Conservation (phyloP, 768 basidiomycete species). For the Hydnomerulius pinastri region DNA sequence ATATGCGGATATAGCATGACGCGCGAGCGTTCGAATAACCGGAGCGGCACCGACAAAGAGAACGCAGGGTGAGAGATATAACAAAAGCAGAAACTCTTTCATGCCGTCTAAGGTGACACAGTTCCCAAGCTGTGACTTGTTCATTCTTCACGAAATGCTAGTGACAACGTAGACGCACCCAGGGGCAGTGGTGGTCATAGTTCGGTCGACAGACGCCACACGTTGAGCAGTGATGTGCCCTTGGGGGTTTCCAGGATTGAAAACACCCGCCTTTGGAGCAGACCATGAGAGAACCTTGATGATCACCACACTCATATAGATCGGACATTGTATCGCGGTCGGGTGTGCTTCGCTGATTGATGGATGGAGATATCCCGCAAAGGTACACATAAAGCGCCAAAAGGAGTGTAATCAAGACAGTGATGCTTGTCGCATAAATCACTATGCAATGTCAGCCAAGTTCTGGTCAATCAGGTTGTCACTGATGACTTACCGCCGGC, state of each 20-base stretch:
- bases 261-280: not conserved
- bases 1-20: not conserved
- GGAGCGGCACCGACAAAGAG: not conserved
- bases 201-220: not conserved
- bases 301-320: not conserved
- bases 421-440: not conserved
- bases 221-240: not conserved
- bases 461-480: not conserved
- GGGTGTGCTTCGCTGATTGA: not conserved
- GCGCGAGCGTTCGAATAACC: not conserved
- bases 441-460: not conserved
- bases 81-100: conserved; percentile 1
- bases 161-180: not conserved
- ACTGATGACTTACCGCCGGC: not conserved
- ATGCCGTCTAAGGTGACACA: not conserved
- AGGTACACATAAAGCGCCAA: not conserved
- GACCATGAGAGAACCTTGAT: not conserved
- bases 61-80: not conserved
- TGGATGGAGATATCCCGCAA: not conserved
- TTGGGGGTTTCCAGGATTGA: not conserved
- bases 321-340: not conserved
- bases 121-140: not conserved
- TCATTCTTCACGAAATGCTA: not conserved
- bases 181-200: conserved; percentile 1
- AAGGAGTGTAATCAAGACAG: not conserved